Evolutionary conservation across 345 rosid genomes (phyloP).

Genomic region (Clausena lansium): DNA sequence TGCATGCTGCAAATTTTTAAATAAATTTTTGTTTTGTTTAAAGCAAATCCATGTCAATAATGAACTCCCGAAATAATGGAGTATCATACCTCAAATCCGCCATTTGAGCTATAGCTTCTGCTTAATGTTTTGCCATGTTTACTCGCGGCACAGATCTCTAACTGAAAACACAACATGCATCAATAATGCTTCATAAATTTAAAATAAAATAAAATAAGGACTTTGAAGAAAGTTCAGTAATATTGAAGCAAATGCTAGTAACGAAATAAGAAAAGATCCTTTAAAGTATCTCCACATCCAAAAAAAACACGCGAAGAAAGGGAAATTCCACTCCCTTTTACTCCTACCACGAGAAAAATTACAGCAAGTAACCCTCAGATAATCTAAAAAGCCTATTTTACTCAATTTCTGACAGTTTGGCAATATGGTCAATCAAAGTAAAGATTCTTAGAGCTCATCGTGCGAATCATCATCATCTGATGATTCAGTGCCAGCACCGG

Average conservation of each 20-base stretch:
- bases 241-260: background rate
- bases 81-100: too few relatives aligned
- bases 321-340: conserved; percentile 9
- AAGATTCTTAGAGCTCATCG: conserved; percentile 51
- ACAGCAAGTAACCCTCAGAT: conserved; percentile 25
- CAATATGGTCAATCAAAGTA: conserved; percentile 14
- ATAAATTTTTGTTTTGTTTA: too few relatives aligned
- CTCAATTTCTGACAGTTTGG: background rate
- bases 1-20: too few relatives aligned
- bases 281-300: conserved; percentile 16
- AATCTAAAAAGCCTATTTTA: conserved; percentile 15
- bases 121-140: too few relatives aligned
- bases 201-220: background rate
- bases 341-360: conserved; percentile 30
- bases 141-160: background rate
- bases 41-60: too few relatives aligned
- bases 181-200: background rate
- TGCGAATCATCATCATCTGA: conserved; percentile 53
- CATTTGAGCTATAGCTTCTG: too few relatives aligned
- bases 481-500: conserved; percentile 43
- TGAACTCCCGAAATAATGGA: too few relatives aligned
- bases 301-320: conserved; percentile 22
- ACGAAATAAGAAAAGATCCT: background rate
- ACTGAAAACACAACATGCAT: background rate
- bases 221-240: background rate